These are phyloP conservation scores for Globisporangium sylvaticum DNA, from an alignment of 352 stramenopile species.

Conservation along the genomic window DNA sequence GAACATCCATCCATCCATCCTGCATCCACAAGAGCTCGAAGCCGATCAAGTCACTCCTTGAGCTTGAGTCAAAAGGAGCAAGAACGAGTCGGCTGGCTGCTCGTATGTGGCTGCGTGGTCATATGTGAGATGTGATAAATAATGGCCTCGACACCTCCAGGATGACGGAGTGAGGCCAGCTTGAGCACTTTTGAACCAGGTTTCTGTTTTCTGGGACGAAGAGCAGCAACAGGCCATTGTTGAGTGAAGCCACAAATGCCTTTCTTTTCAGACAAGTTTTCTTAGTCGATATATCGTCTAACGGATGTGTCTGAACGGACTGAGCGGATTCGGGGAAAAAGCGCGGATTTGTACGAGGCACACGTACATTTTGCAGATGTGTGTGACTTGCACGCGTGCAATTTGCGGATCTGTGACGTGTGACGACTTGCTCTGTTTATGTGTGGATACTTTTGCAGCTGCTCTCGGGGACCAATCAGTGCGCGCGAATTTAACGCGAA, in stretches of 20 bases:
- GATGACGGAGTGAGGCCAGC: not conserved
- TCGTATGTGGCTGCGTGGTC: no score
- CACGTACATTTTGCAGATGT: not conserved
- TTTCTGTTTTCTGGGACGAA: not conserved
- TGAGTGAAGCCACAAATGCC: not conserved
- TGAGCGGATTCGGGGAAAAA: not conserved
- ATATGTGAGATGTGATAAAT: no score
- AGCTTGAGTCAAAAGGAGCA: no score
- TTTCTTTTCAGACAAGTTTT: no score
- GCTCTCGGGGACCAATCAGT: not conserved
- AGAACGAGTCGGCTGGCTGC: not conserved
- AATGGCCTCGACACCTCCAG: not conserved
- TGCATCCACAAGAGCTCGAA: no score
- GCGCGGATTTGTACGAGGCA: not conserved
- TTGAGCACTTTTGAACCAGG: not conserved
- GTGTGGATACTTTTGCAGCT: not conserved
- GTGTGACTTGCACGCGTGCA: not conserved
- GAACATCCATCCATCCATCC: no score
- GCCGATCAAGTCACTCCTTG: no score
- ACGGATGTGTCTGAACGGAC: not conserved
- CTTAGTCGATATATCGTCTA: not conserved
- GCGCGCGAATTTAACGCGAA: not conserved
- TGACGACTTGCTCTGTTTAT: not conserved
- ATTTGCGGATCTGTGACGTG: not conserved
- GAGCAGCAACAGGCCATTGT: not conserved